Evolutionary conservation across 768 basidiomycete genomes (phyloP), one percentile per base, ranked within the genome.

Genomic region (Amanita rubescens): DNA sequence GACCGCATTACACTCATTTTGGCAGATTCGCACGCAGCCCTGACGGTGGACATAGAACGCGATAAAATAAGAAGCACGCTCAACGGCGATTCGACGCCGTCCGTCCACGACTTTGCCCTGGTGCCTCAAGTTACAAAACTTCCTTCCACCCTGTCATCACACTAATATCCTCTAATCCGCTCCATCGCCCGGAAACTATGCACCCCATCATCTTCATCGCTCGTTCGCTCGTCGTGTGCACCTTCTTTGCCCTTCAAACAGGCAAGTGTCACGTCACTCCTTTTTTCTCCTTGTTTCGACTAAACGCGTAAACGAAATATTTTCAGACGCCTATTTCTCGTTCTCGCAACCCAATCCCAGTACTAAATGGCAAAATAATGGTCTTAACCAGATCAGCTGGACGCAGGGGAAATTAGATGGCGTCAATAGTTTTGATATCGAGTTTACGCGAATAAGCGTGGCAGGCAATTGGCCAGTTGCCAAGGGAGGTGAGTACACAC

Each of bases 401-500:
- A 64, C 68, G 24, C 85, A 89, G 61, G 88, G 85, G 6, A 68
- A 81, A 9, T 60, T 73, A 11, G 87, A 91, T 59, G 81, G 78
- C 2, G 65, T 91, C 41, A 55, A 70, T 9, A 68, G 67, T n/a
- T 81, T 90, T 56, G 88, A 91, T 62, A 67, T 91, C 34, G 88
- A 90, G 71, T 69, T 91, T 63, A 75, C 80, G 20, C 70, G 84
- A 51, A 67, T 90, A 50, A 72, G 65, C 58, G 41, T 65, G 44
- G 77, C 80, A 41, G 88, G 89, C 2, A 71, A 90, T n/a, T 75
- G 72, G 42, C 72, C 78, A 33, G 70, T 87, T 11, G 89, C 88
- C 10, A 73, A 71, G 60, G 76, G 81, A 61, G 82, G 88, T 87
- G 56, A 61, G 84, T 69, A n/a, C n/a, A n/a, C n/a, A n/a, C n/a